phyloP scores from a whole-genome alignment of 1,139 yeast genomes.

The Protomyces macrosporus region DNA sequence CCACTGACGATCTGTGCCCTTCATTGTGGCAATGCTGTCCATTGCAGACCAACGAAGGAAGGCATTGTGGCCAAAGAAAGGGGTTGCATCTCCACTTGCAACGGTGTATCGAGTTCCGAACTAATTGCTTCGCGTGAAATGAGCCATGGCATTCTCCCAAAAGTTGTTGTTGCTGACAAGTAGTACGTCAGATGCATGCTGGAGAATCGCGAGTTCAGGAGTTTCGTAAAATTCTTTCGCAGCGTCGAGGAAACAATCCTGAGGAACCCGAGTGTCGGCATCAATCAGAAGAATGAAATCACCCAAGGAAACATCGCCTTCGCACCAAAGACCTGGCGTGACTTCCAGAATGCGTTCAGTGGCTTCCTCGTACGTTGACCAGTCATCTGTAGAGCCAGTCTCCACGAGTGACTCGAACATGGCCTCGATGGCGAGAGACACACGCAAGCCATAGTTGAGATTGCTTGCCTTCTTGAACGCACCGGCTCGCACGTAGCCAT shows the following conservation, averaged over 20 bases:
- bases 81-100: conserved; percentile 30
- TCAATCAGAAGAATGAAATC: conserved; percentile 29
- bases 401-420: background rate
- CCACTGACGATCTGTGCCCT: conserved; percentile 14
- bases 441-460: conserved; percentile 30
- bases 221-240: conserved; percentile 30
- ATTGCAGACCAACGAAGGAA: conserved; percentile 30
- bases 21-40: conserved; percentile 8
- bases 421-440: conserved; percentile 28
- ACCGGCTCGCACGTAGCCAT: conserved; percentile 27
- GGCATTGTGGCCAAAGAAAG: conserved; percentile 31
- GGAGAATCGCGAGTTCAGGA: conserved; percentile 30
- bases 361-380: conserved; percentile 3
- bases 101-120: conserved; percentile 30
- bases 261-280: conserved; percentile 31
- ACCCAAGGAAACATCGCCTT: conserved; percentile 30
- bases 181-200: conserved; percentile 30
- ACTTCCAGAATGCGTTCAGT: conserved; percentile 12
- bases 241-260: conserved; percentile 31
- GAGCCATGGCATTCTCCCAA: conserved; percentile 30
- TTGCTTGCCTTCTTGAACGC: conserved; percentile 31
- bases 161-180: conserved; percentile 27
- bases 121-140: conserved; percentile 30
- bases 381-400: background rate
- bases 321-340: conserved; percentile 28